Evolutionary conservation across 148 eudicot genomes (phyloP), one percentile per base, ranked within the genome.

Genomic region (Dysphania ambrosioides): DNA sequence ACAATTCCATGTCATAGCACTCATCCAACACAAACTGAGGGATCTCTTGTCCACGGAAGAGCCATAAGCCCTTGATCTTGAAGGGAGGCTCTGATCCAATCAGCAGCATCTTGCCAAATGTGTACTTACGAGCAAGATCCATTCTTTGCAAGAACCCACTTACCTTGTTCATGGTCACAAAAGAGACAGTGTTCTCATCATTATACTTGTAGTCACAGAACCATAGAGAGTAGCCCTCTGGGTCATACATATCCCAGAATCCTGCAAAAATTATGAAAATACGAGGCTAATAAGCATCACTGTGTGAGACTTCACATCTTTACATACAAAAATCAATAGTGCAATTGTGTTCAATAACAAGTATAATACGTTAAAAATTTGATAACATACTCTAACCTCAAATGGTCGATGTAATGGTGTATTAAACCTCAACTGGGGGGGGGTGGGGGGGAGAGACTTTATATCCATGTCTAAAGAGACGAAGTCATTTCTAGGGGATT

Each of bases 231-330:
- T 83, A 83, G 18, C 86, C 86, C 58, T 88, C 92, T 0, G 95
- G 86, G 57, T 90, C 95, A 44, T 88, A 90, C 92, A 90, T 90
- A 67, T 90, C 90, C 95, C 92, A 89, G 41, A 91, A 91, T 62
- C 96, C 96, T 91, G 86, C 62, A 78, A 23, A 11, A 69, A 66
- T n/a, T n/a, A 24, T 0, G 26, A 1, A 53, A n/a, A n/a, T 3
- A 13, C 16, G 24, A 6, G n/a, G n/a, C n/a, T n/a, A n/a, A n/a
- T n/a, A n/a, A n/a, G n/a, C n/a, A n/a, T n/a, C n/a, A n/a, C n/a
- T n/a, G n/a, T n/a, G n/a, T n/a, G n/a, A n/a, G n/a, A 60, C 10
- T 36, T 36, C 3, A 36, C 40, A 47, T 3, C 21, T 12, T 16
- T 47, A 15, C 53, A 47, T 15, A 15, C 4, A 15, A 47, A 0